Base-by-base conservation (phyloP, 2,329 filamentous ascomycete genomes). In the Periconia macrospinosa region DNA sequence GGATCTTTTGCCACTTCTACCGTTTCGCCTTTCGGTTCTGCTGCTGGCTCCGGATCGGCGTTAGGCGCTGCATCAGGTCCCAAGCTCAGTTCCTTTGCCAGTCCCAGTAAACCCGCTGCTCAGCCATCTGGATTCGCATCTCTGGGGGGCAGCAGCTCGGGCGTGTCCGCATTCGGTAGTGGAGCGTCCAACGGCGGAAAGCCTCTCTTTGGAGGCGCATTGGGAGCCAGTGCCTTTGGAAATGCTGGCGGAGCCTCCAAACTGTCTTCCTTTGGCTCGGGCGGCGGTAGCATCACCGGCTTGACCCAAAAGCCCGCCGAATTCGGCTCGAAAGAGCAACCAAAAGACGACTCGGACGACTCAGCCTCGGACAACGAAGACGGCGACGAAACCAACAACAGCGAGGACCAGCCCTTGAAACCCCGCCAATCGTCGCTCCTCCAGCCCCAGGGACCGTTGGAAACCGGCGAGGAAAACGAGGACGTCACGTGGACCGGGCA, bases 401-500 rank as follows among this genome's bases (percentile, higher is more conserved):
- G 83, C 6, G 60, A 56, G 5, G 64, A 65, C 9, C 76, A 77
- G n/a, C 71, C 77, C 23, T 63, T 63, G 42, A 54, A 58, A n/a
- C 62, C 58, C 15, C 41, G 55, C 11, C 60, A 59, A 35, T 58
- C 60, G 67, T 78, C 87, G 54, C 76, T 80, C 58, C 75, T 72
- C 48, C 71, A 69, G 43, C 86, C 92, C 65, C 86, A 88, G 71
- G 82, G 90, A 13, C 50, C 63, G 92, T 84, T 93, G 41, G 89
- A 96, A 70, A 93, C 94, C 48, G 93, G 93, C 52, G 93, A 97
- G 75, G 86, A 92, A 65, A 86, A 86, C 46, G 93, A 97, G 72
- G 81, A 81, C 18, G 93, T 89, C 1, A 77, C 91, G 46, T 84
- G 93, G 68, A 83, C 86, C 43, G 86, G 89, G 54, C 87, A 92